phyloP scores from a whole-genome alignment of 257 asterid genomes.

The Fraxinus quadrangulata region DNA sequence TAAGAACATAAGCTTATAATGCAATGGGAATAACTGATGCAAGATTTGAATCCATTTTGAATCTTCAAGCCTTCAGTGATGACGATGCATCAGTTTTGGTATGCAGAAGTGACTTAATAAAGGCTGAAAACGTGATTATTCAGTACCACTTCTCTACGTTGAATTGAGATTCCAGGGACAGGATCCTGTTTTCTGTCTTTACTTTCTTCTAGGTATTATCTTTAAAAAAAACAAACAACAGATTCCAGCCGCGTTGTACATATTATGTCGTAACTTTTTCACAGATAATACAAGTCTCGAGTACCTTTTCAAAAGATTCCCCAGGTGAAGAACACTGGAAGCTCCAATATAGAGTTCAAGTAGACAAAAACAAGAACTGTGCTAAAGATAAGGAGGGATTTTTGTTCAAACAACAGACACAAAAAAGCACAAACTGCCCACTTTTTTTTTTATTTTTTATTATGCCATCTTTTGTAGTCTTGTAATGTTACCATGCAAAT shows the following conservation, averaged over 20 bases:
- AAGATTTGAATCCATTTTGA: background rate
- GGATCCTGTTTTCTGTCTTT: slow-evolving; percentile 4
- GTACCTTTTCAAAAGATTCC: background rate
- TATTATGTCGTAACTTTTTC: background rate
- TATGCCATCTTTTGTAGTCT: slow-evolving; percentile 30
- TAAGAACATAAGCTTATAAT: background rate
- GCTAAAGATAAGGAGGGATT: background rate
- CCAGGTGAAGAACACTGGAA: background rate
- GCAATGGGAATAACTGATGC: background rate
- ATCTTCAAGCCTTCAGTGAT: background rate
- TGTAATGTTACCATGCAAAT: background rate
- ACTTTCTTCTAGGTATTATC: background rate
- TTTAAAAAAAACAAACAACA: background rate
- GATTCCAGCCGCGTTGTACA: background rate
- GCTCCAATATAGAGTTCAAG: background rate
- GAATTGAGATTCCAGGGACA: background rate
- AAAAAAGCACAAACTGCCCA: background rate
- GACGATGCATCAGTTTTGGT: background rate
- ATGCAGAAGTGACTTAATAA: background rate
- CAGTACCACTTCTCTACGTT: background rate
- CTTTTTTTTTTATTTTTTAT: background rate
- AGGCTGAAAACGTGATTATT: background rate
- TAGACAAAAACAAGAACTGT: slow-evolving; percentile 23
- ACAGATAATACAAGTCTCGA: background rate
- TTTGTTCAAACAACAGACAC: background rate